phyloP scores from a whole-genome alignment of 768 basidiomycete genomes.

The Suillus subluteus region DNA sequence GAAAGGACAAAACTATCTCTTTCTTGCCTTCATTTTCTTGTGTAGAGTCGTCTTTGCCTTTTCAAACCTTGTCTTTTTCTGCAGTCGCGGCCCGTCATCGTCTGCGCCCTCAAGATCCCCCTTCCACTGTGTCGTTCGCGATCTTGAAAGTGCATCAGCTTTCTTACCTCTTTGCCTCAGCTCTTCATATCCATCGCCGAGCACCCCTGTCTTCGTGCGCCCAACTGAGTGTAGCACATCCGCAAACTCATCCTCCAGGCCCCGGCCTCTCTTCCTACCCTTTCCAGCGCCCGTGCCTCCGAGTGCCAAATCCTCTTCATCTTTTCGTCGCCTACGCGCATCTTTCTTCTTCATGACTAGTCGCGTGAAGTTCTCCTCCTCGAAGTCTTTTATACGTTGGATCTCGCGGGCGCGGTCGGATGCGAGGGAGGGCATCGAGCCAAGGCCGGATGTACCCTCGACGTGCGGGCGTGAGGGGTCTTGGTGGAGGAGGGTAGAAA shows the following conservation, averaged over 20 bases:
- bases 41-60: conserved; percentile 43
- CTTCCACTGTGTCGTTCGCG: conserved; percentile 42
- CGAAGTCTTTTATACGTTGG: conserved; percentile 81
- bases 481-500: conserved; percentile 53
- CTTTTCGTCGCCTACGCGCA: conserved; percentile 64
- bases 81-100: conserved; percentile 35
- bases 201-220: conserved; percentile 42
- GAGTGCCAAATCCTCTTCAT: conserved; percentile 87
- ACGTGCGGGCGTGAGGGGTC: conserved; percentile 65
- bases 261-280: conserved; percentile 63
- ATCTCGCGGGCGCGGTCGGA: conserved; percentile 78
- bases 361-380: conserved; percentile 94
- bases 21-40: conserved; percentile 28
- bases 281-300: conserved; percentile 68
- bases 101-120: conserved; percentile 30
- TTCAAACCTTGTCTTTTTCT: conserved; percentile 48
- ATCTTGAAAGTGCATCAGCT: conserved; percentile 59
- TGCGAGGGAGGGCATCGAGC: conserved; percentile 56
- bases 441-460: conserved; percentile 76
- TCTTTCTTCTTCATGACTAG: conserved; percentile 91
- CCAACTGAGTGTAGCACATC: conserved; percentile 73
- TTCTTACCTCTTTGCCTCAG: conserved; percentile 72
- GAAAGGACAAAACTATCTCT: conserved; percentile 16
- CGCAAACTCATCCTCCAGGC: conserved; percentile 82
- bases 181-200: conserved; percentile 82